A percentile compares a stretch with the other conserved stretches of the same genome.
Evolutionary conservation across 1,139 yeast species (phyloP).

Genomic region (Saccharomyces hybrid): DNA sequence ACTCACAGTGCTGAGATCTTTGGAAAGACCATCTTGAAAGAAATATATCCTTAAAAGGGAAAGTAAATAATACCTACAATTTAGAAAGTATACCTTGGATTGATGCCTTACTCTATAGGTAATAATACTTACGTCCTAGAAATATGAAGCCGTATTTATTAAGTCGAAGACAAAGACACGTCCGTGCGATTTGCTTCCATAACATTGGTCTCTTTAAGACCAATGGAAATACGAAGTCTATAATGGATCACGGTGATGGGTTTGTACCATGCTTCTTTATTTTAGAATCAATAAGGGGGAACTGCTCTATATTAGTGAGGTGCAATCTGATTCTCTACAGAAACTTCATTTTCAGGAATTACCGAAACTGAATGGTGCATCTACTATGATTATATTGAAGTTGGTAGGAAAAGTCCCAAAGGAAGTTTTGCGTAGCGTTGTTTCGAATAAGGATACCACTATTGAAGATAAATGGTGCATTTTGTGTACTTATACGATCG

Average conservation of each 20-base stretch:
- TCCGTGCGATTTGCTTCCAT: slow-evolving; percentile 19
- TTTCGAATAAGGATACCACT: not conserved
- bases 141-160: slow-evolving; percentile 9
- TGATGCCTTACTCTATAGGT: not conserved
- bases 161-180: slow-evolving; percentile 23
- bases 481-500: slow-evolving; percentile 10
- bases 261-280: slow-evolving; percentile 19
- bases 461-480: slow-evolving; percentile 17
- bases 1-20: not conserved
- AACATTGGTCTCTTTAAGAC: slow-evolving; percentile 12
- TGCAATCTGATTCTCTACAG: slow-evolving; percentile 14
- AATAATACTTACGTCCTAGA: not conserved
- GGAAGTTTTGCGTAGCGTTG: slow-evolving; percentile 4
- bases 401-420: slow-evolving; percentile 19
- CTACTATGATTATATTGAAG: slow-evolving; percentile 15
- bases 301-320: slow-evolving; percentile 25
- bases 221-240: slow-evolving; percentile 1
- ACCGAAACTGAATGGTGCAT: slow-evolving; percentile 10
- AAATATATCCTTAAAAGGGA: not conserved
- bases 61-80: not conserved
- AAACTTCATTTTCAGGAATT: slow-evolving; percentile 24
- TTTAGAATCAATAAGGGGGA: slow-evolving; percentile 17
- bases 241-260: not conserved
- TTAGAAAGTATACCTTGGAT: not conserved
- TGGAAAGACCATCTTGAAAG: not conserved